Percentiles rank a stretch among this genome's conserved stretches.
Evolutionary conservation across 1,284 basidiomycete genomes (phyloP).

Genomic region (Pseudomicrostroma phylloplanum): DNA sequence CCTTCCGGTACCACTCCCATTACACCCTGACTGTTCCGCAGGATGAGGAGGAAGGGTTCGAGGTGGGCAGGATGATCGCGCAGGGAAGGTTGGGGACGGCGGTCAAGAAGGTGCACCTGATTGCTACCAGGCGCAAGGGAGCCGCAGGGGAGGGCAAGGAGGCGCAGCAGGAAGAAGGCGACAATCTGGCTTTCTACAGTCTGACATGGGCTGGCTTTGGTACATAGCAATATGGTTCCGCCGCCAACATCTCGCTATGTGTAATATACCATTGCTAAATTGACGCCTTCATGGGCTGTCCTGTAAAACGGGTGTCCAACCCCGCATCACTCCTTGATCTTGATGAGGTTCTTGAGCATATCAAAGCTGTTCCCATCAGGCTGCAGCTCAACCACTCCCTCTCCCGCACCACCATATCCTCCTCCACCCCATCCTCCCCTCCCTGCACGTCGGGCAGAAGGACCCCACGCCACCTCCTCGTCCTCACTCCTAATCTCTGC

Average conservation of each 20-base stretch:
- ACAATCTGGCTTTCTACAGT: conserved; percentile 35
- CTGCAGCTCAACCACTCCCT: conserved; percentile 60
- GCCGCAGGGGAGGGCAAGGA: conserved; percentile 4
- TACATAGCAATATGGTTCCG: conserved; percentile 20
- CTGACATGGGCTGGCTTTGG: conserved; percentile 49
- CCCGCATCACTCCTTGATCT: conserved; percentile 55
- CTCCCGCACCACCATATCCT: not conserved
- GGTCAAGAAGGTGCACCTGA: conserved; percentile 89
- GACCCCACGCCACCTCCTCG: not conserved
- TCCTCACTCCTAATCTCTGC: not conserved
- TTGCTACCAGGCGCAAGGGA: conserved; percentile 59
- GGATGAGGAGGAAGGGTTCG: conserved; percentile 56
- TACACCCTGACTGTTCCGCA: conserved; percentile 62
- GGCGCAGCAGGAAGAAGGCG: conserved; percentile 16
- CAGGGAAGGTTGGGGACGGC: conserved; percentile 92
- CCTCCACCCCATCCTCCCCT: not conserved
- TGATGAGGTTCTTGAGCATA: conserved; percentile 83
- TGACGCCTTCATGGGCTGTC: too few relatives aligned
- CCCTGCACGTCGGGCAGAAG: not conserved
- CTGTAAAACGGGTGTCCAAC: too few relatives aligned
- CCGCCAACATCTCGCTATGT: too few relatives aligned
- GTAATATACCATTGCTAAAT: too few relatives aligned
- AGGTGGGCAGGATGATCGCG: conserved; percentile 87
- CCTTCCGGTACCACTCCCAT: conserved; percentile 91
- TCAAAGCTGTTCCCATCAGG: conserved; percentile 88